A percentile compares a stretch with the other conserved stretches of the same genome.
Conservation (phyloP, 495 filamentous ascomycete species). For the Trichoderma reesei region DNA sequence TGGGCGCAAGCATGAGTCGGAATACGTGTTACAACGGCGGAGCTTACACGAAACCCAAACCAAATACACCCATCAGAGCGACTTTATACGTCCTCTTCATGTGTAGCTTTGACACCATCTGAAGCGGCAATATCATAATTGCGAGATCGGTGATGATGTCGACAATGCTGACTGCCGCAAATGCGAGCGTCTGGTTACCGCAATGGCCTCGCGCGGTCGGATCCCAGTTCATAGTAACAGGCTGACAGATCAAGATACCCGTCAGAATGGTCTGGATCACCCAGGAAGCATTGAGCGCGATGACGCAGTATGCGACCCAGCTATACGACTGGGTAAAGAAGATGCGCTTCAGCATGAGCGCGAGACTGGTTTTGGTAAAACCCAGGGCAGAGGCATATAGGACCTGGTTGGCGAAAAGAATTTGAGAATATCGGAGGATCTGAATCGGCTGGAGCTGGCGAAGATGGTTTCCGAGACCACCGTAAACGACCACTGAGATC, state of each 20-base stretch:
- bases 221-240: slow-evolving; percentile 11
- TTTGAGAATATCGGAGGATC: slow-evolving; percentile 8
- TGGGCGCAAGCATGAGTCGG: not conserved
- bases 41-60: slow-evolving; percentile 12
- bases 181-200: slow-evolving; percentile 9
- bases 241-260: slow-evolving; percentile 8
- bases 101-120: not conserved
- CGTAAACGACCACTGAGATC: slow-evolving; percentile 7
- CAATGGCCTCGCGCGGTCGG: slow-evolving; percentile 7
- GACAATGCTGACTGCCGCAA: slow-evolving; percentile 1
- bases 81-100: slow-evolving; percentile 10
- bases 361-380: slow-evolving; percentile 11
- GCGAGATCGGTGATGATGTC: slow-evolving; percentile 12
- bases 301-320: not conserved
- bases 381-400: slow-evolving; percentile 10
- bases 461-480: slow-evolving; percentile 11
- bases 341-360: slow-evolving; percentile 8
- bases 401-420: slow-evolving; percentile 3
- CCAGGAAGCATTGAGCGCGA: slow-evolving; percentile 7
- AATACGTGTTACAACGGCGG: not conserved
- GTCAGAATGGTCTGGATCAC: slow-evolving; percentile 11
- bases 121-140: slow-evolving; percentile 9
- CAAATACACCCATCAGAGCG: slow-evolving; percentile 9
- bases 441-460: slow-evolving; percentile 5
- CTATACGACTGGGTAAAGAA: slow-evolving; percentile 9